Base-by-base conservation (phyloP, 345 rosid species). In the Citrus mangshanensis region DNA sequence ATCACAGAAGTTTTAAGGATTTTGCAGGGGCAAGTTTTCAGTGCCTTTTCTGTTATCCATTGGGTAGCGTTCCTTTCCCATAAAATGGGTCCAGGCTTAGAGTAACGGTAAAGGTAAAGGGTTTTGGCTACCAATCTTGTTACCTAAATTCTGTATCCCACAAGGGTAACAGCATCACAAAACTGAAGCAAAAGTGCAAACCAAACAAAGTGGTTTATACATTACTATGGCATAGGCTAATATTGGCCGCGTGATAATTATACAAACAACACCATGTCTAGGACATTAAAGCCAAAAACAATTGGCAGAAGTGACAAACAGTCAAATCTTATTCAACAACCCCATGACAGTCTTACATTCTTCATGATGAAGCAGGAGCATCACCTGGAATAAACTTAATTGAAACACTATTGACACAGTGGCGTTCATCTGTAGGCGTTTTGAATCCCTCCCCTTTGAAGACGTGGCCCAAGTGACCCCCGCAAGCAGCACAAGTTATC, bases 391-490 rank as follows among this genome's bases (percentile, higher is more conserved):
- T 75, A 70, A 91, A 91, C 89, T 91, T 91, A 84, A 92, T 78
- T 0, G 97, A 91, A 68, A 91, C 76, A 25, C 94, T 92, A 75
- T 92, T 92, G 51, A 92, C 94, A 38, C 97, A 91, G 32, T 92
- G 97, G 72, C 92, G 97, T 72, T 89, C 94, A 66, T 92, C 84
- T 0, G 86, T 88, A 0, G 93, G 94, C 7, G 88, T 89, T 7
- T 73, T 63, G 80, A 89, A 91, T 9, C 94, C 94, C 72, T 92
- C 97, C 22, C 94, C 94, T 83, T 92, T 92, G 68, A 92, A 92
- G 21, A 92, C 97, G 80, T 91, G 97, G 9, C 94, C 94, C 76
- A 92, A 67, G 81, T 92, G 97, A 18, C 94, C 97, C 25, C 93
- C 92, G 37, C 94, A 92, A 55, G 94, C 94, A 3, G 93, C 88